Conservation (phyloP, 805 yeast species). For the Cyberlindnera saturnus region DNA sequence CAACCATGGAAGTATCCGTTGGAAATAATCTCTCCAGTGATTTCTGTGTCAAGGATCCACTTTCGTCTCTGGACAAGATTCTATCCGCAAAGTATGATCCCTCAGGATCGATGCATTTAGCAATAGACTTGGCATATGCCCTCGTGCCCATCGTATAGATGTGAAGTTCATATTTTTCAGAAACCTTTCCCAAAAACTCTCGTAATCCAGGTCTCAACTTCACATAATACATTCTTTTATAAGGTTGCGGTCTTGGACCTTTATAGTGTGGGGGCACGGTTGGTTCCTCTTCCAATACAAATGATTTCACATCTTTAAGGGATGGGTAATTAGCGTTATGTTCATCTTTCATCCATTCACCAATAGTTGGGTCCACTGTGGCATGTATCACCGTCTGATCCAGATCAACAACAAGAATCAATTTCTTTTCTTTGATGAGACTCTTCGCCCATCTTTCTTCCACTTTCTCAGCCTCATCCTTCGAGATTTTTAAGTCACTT, state of each 20-base stretch:
- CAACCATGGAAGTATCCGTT: conserved; percentile 94
- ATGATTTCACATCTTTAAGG: conserved; percentile 73
- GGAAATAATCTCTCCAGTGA: conserved; percentile 86
- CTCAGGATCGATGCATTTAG: conserved; percentile 85
- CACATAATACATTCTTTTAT: conserved; percentile 78
- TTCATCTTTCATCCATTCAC: conserved; percentile 90
- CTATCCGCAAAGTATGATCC: conserved; percentile 87
- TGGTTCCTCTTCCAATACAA: conserved; percentile 72
- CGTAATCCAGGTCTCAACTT: conserved; percentile 84
- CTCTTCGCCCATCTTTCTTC: conserved; percentile 62
- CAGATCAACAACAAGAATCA: conserved; percentile 89
- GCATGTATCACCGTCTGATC: conserved; percentile 98
- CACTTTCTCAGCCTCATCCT: conserved; percentile 79
- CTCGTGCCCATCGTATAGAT: conserved; percentile 98
- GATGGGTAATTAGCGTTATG: conserved; percentile 79
- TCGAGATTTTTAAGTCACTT: conserved; percentile 74
- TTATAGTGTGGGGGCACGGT: conserved; percentile 50
- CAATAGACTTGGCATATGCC: conserved; percentile 84
- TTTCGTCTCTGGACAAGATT: conserved; percentile 87
- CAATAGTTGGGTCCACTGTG: conserved; percentile 95
- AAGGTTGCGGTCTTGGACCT: conserved; percentile 53
- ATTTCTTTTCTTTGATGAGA: conserved; percentile 54
- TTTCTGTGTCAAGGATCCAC: conserved; percentile 87
- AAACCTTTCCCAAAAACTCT: conserved; percentile 60
- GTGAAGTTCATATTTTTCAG: conserved; percentile 77